These are phyloP conservation scores for Thuja plicata DNA, from an alignment of 83 land plant species.

Conservation along the genomic window DNA sequence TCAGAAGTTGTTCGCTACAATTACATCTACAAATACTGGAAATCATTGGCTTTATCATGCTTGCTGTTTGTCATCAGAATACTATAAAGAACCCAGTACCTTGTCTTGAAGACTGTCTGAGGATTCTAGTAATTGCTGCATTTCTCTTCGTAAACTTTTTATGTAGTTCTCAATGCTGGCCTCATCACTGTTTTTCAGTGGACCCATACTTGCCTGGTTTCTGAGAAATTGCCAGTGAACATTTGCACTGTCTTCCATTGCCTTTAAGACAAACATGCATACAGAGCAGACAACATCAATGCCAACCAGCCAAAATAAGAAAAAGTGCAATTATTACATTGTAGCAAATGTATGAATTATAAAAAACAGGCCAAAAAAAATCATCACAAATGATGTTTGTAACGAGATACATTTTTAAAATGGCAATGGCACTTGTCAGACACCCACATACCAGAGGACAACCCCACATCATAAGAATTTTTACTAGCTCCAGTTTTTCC, in stretches of 20 bases:
- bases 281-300: background rate
- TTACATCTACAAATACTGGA: background rate
- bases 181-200: slow-evolving; percentile 30
- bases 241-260: slow-evolving; percentile 18
- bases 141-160: slow-evolving; percentile 24
- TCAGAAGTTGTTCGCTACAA: background rate
- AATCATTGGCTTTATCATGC: background rate
- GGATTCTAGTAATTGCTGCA: slow-evolving; percentile 27
- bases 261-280: slow-evolving; percentile 19
- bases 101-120: slow-evolving; percentile 17
- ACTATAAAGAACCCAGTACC: background rate
- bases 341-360: slow-evolving; percentile 1
- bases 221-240: slow-evolving; percentile 22
- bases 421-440: background rate
- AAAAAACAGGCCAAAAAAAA: background rate
- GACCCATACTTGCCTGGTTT: slow-evolving; percentile 18
- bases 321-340: background rate
- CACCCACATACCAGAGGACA: slow-evolving; percentile 26
- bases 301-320: background rate
- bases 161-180: slow-evolving; percentile 29
- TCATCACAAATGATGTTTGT: background rate
- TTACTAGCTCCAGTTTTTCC: slow-evolving; percentile 34
- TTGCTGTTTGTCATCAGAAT: background rate
- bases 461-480: slow-evolving; percentile 34
- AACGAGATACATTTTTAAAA: background rate